These are phyloP conservation scores for Exophiala oligosperma DNA, from an alignment of 2,329 filamentous ascomycete species.

Conservation along the genomic window DNA sequence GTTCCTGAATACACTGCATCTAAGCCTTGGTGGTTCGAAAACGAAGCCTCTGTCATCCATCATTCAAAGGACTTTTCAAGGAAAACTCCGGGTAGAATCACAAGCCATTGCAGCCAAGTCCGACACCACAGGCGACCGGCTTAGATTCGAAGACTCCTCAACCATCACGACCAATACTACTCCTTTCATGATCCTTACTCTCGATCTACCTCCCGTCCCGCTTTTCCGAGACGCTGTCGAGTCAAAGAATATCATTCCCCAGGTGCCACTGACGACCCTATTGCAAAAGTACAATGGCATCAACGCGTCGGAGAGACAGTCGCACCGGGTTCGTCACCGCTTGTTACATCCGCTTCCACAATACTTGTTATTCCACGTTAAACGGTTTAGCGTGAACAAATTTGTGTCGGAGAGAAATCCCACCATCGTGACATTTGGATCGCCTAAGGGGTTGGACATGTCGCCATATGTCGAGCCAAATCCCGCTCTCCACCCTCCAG, in stretches of 20 bases:
- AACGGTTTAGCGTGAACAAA: conserved; percentile 95
- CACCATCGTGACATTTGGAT: conserved; percentile 95
- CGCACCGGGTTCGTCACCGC: conserved; percentile 84
- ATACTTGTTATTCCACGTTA: conserved; percentile 90
- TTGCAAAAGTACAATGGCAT: conserved; percentile 91
- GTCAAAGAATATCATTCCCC: conserved; percentile 91
- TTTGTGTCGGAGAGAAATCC: conserved; percentile 95
- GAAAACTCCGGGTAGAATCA: conserved; percentile 85
- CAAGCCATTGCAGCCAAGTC: conserved; percentile 91
- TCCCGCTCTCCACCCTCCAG: conserved; percentile 65
- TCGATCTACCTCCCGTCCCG: conserved; percentile 87
- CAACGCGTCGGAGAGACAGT: conserved; percentile 81
- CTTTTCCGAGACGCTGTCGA: conserved; percentile 88
- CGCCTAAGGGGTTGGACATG: conserved; percentile 79
- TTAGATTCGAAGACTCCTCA: conserved; percentile 90
- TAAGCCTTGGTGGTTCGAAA: conserved; percentile 86
- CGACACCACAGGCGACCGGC: conserved; percentile 73
- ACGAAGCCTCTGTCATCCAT: conserved; percentile 82
- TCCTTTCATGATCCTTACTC: conserved; percentile 86
- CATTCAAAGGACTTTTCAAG: conserved; percentile 91
- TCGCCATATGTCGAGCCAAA: conserved; percentile 89
- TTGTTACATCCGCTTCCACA: conserved; percentile 88
- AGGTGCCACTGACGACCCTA: conserved; percentile 71
- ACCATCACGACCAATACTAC: conserved; percentile 73
- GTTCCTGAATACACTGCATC: conserved; percentile 95